phyloP scores from a whole-genome alignment of 129 eudicot species.

The Pseudognaphalium luteoalbum region DNA sequence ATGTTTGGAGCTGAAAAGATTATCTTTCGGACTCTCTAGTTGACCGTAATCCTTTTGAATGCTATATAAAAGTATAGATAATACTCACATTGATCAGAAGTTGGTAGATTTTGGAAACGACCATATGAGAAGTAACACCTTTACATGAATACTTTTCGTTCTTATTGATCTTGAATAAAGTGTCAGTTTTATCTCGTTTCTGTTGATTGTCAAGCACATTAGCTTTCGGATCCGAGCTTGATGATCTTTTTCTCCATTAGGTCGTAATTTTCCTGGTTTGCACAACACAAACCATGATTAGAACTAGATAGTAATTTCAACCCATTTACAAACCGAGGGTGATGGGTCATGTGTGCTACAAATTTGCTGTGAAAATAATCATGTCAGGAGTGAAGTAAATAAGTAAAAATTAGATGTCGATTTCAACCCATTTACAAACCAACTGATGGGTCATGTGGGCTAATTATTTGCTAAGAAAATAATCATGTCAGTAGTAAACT shows the following conservation, averaged over 20 bases:
- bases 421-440: too few relatives aligned
- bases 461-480: too few relatives aligned
- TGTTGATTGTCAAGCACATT: constrained; percentile 28
- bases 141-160: constrained; percentile 34
- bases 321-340: too few relatives aligned
- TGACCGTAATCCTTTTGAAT: background rate
- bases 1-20: background rate
- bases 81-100: constrained; percentile 63
- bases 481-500: too few relatives aligned
- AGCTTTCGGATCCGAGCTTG: constrained; percentile 49
- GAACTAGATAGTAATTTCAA: background rate
- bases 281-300: background rate
- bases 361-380: too few relatives aligned
- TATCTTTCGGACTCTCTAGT: background rate
- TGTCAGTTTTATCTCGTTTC: constrained; percentile 38
- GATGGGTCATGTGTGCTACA: too few relatives aligned
- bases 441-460: too few relatives aligned
- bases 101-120: constrained; percentile 51
- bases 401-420: too few relatives aligned
- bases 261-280: constrained; percentile 68
- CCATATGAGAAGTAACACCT: constrained; percentile 43
- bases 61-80: background rate
- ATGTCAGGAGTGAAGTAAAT: too few relatives aligned
- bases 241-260: constrained; percentile 75
- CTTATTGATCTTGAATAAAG: constrained; percentile 42